Percentiles rank a stretch among this genome's conserved stretches.
phyloP scores from a whole-genome alignment of 306 rosid species.

The Glycine soja region DNA sequence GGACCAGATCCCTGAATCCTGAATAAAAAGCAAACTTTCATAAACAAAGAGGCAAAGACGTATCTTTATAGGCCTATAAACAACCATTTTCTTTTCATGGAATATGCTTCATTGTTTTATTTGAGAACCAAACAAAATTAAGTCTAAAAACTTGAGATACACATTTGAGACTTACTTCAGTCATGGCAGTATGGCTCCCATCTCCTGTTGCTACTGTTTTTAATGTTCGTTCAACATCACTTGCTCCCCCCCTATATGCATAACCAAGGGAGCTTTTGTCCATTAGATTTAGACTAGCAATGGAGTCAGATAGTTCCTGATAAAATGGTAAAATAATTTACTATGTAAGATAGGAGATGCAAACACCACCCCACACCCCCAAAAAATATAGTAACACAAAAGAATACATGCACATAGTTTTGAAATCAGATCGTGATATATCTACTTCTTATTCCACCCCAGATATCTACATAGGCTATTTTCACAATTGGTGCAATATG shows the following conservation, averaged over 20 bases:
- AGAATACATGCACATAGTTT: not conserved
- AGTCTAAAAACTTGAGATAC: constrained; percentile 31
- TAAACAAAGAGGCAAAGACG: constrained; percentile 37
- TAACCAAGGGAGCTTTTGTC: constrained; percentile 59
- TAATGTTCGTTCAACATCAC: constrained; percentile 70
- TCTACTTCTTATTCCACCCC: constrained; percentile 34
- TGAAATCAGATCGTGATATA: constrained; percentile 32
- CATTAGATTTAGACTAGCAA: constrained; percentile 49
- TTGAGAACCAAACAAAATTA: constrained; percentile 38
- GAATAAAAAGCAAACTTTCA: constrained; percentile 57
- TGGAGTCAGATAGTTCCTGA: constrained; percentile 68
- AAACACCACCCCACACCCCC: constrained; percentile 17
- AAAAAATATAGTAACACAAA: constrained; percentile 35
- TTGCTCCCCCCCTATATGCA: constrained; percentile 59
- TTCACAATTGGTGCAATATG: constrained; percentile 19
- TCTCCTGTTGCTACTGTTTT: constrained; percentile 63
- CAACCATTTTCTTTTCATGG: not conserved
- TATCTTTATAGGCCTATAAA: not conserved
- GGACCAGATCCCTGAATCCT: constrained; percentile 79
- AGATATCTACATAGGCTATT: constrained; percentile 8
- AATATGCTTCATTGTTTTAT: constrained; percentile 8
- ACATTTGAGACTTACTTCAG: constrained; percentile 63
- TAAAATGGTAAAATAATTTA: constrained; percentile 39
- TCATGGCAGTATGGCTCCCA: constrained; percentile 52
- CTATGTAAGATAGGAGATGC: constrained; percentile 40